Percentiles rank a stretch among this genome's conserved stretches.
phyloP scores from a whole-genome alignment of 2,329 filamentous ascomycete species.

The Dactylellina sp. region DNA sequence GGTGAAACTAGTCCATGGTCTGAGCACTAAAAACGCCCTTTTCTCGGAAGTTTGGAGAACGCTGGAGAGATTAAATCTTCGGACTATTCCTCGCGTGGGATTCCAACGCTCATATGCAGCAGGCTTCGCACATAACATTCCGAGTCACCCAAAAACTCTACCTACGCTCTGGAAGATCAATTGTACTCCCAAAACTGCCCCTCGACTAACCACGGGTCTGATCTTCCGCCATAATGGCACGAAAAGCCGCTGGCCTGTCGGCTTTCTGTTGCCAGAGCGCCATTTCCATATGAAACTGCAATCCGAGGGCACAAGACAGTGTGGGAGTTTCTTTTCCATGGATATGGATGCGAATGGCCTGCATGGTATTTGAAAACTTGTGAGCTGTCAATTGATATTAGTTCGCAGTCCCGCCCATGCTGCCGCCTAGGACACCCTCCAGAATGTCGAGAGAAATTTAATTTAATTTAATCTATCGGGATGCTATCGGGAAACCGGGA shows the following conservation, averaged over 20 bases:
- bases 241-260: background rate
- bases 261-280: background rate
- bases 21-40: constrained; percentile 5
- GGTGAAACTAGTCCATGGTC: constrained; percentile 8
- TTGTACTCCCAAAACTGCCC: background rate
- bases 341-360: constrained; percentile 28
- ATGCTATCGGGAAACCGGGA: constrained; percentile 52
- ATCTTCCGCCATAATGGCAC: no score
- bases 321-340: constrained; percentile 56
- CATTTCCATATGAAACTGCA: constrained; percentile 32
- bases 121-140: constrained; percentile 4
- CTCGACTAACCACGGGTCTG: background rate
- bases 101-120: constrained; percentile 19
- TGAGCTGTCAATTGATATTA: constrained; percentile 56
- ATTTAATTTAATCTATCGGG: constrained; percentile 57
- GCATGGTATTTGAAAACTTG: constrained; percentile 23
- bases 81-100: constrained; percentile 50
- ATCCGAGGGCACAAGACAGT: constrained; percentile 32
- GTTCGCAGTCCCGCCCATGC: constrained; percentile 32
- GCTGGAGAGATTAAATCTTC: constrained; percentile 33
- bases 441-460: constrained; percentile 39
- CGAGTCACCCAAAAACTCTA: constrained; percentile 2
- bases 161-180: background rate
- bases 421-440: constrained; percentile 45
- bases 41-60: constrained; percentile 30